phyloP scores from a whole-genome alignment of 805 yeast genomes.

The Danielozyma ontarioensis region DNA sequence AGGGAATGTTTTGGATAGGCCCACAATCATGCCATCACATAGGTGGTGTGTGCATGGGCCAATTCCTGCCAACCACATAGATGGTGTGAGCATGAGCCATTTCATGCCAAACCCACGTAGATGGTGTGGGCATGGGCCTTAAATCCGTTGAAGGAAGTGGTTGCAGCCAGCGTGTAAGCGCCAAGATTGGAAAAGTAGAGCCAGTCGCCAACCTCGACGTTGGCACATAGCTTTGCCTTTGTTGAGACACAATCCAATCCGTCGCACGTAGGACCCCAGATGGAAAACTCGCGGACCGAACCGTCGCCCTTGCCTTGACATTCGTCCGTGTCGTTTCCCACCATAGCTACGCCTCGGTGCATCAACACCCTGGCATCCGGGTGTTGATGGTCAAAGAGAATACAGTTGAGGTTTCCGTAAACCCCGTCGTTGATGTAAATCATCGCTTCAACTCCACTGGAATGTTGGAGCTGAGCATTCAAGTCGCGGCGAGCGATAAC shows the following conservation, averaged over 20 bases:
- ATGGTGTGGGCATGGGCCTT: slow-evolving; percentile 52
- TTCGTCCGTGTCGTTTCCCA: slow-evolving; percentile 3
- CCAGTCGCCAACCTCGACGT: slow-evolving; percentile 87
- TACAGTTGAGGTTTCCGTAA: slow-evolving; percentile 92
- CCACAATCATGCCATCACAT: too few relatives aligned
- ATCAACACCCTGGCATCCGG: slow-evolving; percentile 67
- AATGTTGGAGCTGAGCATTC: slow-evolving; percentile 9
- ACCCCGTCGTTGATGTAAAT: slow-evolving; percentile 91
- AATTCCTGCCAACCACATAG: too few relatives aligned
- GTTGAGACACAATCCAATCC: slow-evolving; percentile 81
- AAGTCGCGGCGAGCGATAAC: slow-evolving; percentile 76
- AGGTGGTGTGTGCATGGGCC: too few relatives aligned
- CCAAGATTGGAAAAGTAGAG: slow-evolving; percentile 77
- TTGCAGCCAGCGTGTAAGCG: slow-evolving; percentile 89
- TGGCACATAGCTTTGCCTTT: slow-evolving; percentile 47
- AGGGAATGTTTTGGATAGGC: too few relatives aligned
- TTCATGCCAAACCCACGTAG: too few relatives aligned
- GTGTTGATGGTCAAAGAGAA: slow-evolving; percentile 83
- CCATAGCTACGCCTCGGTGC: slow-evolving; percentile 36
- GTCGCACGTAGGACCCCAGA: slow-evolving; percentile 99
- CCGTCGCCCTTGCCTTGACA: slow-evolving; percentile 5
- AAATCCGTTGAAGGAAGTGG: slow-evolving; percentile 92
- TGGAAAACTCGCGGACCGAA: slow-evolving; percentile 46
- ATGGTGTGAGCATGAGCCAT: too few relatives aligned
- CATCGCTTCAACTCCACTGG: slow-evolving; percentile 48